Conservation (phyloP, 1,284 basidiomycete species). For the Ustanciosporium gigantosporum region DNA sequence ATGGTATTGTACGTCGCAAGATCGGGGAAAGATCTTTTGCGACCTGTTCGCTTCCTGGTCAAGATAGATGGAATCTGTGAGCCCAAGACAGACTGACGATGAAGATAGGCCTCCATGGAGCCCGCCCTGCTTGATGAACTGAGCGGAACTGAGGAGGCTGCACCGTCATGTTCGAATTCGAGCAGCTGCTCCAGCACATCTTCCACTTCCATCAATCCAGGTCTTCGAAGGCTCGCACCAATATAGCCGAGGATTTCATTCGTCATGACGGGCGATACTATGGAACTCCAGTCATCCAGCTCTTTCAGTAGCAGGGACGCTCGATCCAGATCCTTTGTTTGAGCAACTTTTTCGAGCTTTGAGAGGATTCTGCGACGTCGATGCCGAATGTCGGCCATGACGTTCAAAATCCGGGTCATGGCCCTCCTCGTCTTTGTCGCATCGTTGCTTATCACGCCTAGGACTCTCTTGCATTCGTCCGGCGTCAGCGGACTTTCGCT, state of each 20-base stretch:
- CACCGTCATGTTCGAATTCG: too few species aligned
- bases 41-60: too few species aligned
- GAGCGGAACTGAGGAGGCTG: too few species aligned
- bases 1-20: slow-evolving; percentile 35
- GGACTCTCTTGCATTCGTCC: neutral
- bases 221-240: neutral
- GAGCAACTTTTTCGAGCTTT: neutral
- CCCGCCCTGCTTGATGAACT: too few species aligned
- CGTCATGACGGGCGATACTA: neutral
- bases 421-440: neutral
- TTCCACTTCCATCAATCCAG: neutral
- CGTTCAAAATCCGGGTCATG: neutral
- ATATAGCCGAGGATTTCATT: neutral
- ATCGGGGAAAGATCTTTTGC: slow-evolving; percentile 25
- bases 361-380: neutral
- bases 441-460: neutral
- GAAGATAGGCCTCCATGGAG: too few species aligned
- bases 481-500: neutral
- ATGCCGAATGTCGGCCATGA: neutral
- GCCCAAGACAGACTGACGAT: neutral
- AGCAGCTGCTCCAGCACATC: slow-evolving; percentile 1
- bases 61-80: neutral
- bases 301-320: neutral
- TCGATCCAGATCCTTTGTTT: neutral
- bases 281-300: neutral